Conservation (phyloP, 495 filamentous ascomycete genomes). For the Aspergillus conjunctus region DNA sequence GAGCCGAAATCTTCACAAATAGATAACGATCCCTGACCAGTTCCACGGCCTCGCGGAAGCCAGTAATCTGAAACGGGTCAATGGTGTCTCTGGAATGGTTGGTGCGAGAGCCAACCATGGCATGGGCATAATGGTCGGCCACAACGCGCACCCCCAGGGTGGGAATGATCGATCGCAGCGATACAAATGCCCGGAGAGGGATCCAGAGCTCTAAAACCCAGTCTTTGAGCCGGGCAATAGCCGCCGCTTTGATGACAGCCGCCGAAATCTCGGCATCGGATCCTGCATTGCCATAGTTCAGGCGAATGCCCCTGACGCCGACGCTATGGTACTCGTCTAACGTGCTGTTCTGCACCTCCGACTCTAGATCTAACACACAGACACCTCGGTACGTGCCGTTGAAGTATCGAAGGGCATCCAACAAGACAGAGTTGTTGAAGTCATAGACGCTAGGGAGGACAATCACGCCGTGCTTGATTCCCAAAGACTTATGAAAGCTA, state of each 20-base stretch:
- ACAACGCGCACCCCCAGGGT: slow-evolving; percentile 1
- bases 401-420: slow-evolving; percentile 3
- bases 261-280: neutral
- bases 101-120: slow-evolving; percentile 1
- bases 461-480: neutral
- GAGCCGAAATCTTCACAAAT: slow-evolving; percentile 1
- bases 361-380: slow-evolving; percentile 1
- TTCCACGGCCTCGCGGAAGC: neutral
- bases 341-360: neutral
- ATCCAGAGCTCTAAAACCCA: neutral
- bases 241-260: neutral
- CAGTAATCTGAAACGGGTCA: neutral
- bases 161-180: neutral
- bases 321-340: neutral
- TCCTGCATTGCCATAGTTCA: neutral
- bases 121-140: neutral
- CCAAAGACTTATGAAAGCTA: neutral
- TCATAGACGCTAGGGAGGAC: slow-evolving; percentile 1
- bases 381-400: slow-evolving; percentile 1
- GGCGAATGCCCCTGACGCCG: neutral
- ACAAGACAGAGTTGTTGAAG: neutral
- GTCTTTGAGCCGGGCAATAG: neutral
- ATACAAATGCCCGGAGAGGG: neutral
- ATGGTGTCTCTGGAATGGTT: neutral
- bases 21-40: neutral